A percentile compares a stretch with the other conserved stretches of the same genome.
phyloP scores from a whole-genome alignment of 2,329 filamentous ascomycete species.

The Talaromyces albobiverticillius region DNA sequence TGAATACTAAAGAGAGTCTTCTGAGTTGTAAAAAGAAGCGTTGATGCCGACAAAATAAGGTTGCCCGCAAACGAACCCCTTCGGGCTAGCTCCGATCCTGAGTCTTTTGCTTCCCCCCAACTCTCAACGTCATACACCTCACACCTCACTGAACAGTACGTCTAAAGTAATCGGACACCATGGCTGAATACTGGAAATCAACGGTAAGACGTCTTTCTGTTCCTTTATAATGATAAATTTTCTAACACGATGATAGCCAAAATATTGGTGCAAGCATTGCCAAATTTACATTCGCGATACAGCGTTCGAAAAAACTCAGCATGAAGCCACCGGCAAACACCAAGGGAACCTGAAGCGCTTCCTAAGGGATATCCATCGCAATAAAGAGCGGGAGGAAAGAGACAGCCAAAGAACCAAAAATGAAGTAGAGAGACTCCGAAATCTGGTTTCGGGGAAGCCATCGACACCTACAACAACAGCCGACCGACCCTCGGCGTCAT shows the following conservation, averaged over 20 bases:
- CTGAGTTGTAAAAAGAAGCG: too few relatives aligned
- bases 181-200: constrained; percentile 99
- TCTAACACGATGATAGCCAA: constrained; percentile 55
- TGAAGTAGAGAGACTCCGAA: constrained; percentile 83
- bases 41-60: constrained; percentile 7
- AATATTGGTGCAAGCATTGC: constrained; percentile 99
- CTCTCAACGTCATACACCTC: constrained; percentile 4
- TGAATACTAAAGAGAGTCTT: too few relatives aligned
- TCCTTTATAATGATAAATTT: not conserved
- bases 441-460: constrained; percentile 58
- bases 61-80: not conserved
- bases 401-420: constrained; percentile 79
- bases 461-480: constrained; percentile 20
- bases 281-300: constrained; percentile 87
- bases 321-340: constrained; percentile 82
- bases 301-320: constrained; percentile 81
- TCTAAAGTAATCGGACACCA: constrained; percentile 42
- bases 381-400: constrained; percentile 74
- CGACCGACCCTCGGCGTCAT: constrained; percentile 28
- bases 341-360: constrained; percentile 85
- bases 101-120: not conserved
- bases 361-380: constrained; percentile 81
- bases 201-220: constrained; percentile 52
- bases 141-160: constrained; percentile 1
- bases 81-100: constrained; percentile 8